Evolutionary conservation across 805 yeast genomes (phyloP), one percentile per base, ranked within the genome.

Genomic region (Saccharomycopsis sp.): DNA sequence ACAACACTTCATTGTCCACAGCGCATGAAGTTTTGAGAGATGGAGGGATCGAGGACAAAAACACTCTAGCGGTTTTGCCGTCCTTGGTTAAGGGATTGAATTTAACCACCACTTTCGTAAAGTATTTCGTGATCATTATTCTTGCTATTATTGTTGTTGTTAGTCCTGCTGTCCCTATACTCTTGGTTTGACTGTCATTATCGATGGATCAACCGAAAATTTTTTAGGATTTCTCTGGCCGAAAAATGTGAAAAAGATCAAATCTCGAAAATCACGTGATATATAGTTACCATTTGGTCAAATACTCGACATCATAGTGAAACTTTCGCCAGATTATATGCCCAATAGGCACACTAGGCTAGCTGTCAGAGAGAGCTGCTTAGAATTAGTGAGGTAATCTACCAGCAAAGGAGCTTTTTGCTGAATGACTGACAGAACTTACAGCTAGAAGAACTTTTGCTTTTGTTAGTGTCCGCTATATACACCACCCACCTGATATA

Each of bases 121-220:
- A 89, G 73, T 87, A 91, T 72, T 89, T 90, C 46, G 97, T 92
- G 67, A 91, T 87, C 98, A 91, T 91, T 34, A 44, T 55, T 34
- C 41, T 14, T 29, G 29, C 46, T 8, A 29, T 29, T 29, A 29
- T 29, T 29, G 12, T 29, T 44, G 48, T 44, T 7, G 18, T 5
- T 44, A 12, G 8, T 18, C 16, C 21, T 12, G 7, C 21, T 12
- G 21, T 16, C 48, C 16, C 16, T 24, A 20, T 44, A 12, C 21
- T 16, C 16, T 7, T 4, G 48, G 9, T 12, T 12, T 44, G 21
- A 20, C 21, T 44, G 16, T 44, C 18, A 8, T 44, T 16, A 12
- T 4, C 7, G 21, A 44, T 44, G 7, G 18, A 44, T 44, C 18
- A 12, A 12, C 4, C 21, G 48, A 44, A 44, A 44, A 44, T 44